Base-by-base conservation (phyloP, 345 rosid genomes). In the Eutrema yunnanense region DNA sequence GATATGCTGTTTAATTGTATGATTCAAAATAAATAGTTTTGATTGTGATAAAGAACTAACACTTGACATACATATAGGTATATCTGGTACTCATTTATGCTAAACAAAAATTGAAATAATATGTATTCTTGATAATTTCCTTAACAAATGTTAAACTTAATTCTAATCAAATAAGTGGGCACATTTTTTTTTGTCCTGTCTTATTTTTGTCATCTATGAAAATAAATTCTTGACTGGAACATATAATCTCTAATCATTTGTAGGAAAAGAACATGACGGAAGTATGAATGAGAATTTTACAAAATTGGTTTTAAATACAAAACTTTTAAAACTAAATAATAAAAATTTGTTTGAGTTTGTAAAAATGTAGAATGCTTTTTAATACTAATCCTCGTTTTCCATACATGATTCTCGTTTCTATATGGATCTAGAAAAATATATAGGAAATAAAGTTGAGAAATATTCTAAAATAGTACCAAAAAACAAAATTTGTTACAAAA, bases 1-100 rank as follows among this genome's bases (percentile, higher is more conserved):
- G 32, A 10, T 49, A 38, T 13, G 58, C 14, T 49, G 4, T 14
- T 26, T 58, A 48, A 4, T 38, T 49, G 14, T 71, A 14, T 48
- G 38, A 47, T 58, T 48, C 16, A 34, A 50, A 60, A 11, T 2
- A 49, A 29, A 60, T 10, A 49, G 67, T 60, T 71, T 36, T 71
- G 74, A 71, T 60, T 60, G 59, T 40, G 49, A 71, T 38, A 14
- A 49, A 60, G 60, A 60, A 50, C 67, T 27, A 71, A 71, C 74
- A 38, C 19, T 49, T 60, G 74, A 49, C 10, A 29, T 7, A 60
- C 13, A 22, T 22, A 22, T 22, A 22, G 59, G 49, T 29, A 9
- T 34, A 68, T 43, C 47, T 47, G 16, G 40, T 48, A 47, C 36
- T n/a, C 37, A 22, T 22, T 22, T 36, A 14, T 59, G 60, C 67